phyloP scores from a whole-genome alignment of 176 grass and related monocot species.

The Puccinellia tenuiflora region DNA sequence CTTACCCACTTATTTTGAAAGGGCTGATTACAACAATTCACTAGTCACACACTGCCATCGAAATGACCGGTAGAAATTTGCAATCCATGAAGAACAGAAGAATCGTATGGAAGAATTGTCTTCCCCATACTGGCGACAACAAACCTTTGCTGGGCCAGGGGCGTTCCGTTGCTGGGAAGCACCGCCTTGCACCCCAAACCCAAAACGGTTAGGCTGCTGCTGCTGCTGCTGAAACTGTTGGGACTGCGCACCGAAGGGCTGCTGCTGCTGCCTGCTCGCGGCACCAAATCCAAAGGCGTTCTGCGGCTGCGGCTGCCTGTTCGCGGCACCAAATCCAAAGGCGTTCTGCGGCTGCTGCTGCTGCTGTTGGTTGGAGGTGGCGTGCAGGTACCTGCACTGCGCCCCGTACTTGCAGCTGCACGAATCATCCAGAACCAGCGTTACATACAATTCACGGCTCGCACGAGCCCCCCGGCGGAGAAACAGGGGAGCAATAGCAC shows the following conservation, averaged over 20 bases:
- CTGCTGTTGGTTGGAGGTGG: slow-evolving; percentile 10
- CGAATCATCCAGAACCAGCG: not conserved
- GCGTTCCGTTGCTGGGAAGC: slow-evolving; percentile 28
- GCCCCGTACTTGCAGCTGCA: slow-evolving; percentile 80
- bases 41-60: not conserved
- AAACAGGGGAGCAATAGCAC: not conserved
- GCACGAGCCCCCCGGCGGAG: not conserved
- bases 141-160: slow-evolving; percentile 24
- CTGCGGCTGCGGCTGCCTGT: slow-evolving; percentile 26
- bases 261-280: slow-evolving; percentile 23
- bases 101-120: not conserved
- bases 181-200: slow-evolving; percentile 63
- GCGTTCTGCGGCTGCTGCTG: too few species aligned
- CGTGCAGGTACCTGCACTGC: slow-evolving; percentile 70
- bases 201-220: slow-evolving; percentile 70
- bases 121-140: not conserved
- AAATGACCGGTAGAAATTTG: not conserved
- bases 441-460: slow-evolving; percentile 8
- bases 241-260: slow-evolving; percentile 13
- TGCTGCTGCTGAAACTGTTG: slow-evolving; percentile 61
- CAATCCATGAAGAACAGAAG: not conserved
- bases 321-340: slow-evolving; percentile 53
- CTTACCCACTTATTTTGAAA: slow-evolving; percentile 91
- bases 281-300: slow-evolving; percentile 70
- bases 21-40: slow-evolving; percentile 38